Percentiles rank a stretch among this genome's conserved stretches.
These are phyloP conservation scores for Filobasidium wieringae DNA, from an alignment of 768 basidiomycete genomes.

Conservation along the genomic window DNA sequence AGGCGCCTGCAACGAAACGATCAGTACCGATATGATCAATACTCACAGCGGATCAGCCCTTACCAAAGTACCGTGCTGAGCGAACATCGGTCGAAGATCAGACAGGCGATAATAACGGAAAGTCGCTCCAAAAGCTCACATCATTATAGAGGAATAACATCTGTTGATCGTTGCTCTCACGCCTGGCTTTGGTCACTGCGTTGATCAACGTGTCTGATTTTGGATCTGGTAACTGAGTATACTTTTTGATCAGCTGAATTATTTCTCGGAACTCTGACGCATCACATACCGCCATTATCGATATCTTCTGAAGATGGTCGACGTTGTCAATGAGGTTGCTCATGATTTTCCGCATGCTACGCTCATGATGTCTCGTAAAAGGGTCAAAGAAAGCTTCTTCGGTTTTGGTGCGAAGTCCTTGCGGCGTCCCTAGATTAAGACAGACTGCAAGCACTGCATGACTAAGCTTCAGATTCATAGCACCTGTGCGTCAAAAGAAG, in stretches of 20 bases:
- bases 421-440: conserved; percentile 11
- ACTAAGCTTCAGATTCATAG: background rate
- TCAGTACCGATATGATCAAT: background rate
- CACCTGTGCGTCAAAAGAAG: background rate
- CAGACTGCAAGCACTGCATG: conserved; percentile 16
- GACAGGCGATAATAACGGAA: background rate
- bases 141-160: conserved; percentile 16
- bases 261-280: background rate
- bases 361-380: conserved; percentile 12
- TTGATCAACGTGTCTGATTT: conserved; percentile 4
- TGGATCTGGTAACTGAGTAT: conserved; percentile 11
- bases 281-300: conserved; percentile 1
- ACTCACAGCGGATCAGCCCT: no score
- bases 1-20: conserved; percentile 3
- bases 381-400: conserved; percentile 18
- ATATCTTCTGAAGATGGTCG: conserved; percentile 7
- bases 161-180: conserved; percentile 4
- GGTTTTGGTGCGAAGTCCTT: background rate
- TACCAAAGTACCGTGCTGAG: conserved; percentile 16
- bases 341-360: conserved; percentile 16
- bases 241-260: background rate
- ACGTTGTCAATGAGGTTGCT: conserved; percentile 4
- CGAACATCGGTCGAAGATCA: no score
- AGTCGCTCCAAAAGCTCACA: background rate
- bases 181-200: background rate